phyloP scores from a whole-genome alignment of 257 asterid genomes.

The Schizonepeta tenuifolia region DNA sequence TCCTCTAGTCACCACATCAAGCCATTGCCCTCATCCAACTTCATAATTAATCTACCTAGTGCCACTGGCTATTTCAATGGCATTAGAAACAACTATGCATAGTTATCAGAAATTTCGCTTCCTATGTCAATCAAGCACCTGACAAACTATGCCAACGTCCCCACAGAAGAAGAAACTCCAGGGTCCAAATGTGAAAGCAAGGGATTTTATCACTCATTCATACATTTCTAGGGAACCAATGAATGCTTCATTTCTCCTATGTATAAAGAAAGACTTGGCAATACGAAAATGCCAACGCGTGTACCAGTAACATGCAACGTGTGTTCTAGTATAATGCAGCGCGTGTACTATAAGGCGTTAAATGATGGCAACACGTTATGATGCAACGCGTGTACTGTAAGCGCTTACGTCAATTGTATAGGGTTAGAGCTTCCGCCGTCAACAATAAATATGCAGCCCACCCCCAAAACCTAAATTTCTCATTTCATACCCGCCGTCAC shows the following conservation, averaged over 20 bases:
- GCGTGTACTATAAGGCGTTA: no score
- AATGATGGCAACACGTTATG: no score
- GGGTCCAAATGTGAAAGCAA: constrained; percentile 6
- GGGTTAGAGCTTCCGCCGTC: background rate
- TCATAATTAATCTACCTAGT: background rate
- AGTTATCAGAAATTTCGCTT: background rate
- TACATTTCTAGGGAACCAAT: background rate
- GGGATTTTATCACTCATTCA: background rate
- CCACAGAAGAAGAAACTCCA: no score
- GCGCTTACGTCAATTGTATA: no score
- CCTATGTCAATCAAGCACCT: background rate
- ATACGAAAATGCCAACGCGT: no score
- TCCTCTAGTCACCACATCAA: no score
- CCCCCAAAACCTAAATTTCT: background rate
- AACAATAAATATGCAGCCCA: background rate
- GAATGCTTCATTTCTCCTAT: background rate
- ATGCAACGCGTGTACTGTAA: no score
- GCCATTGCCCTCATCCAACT: background rate
- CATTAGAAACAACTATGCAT: background rate
- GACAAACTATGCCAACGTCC: background rate
- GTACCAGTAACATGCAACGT: no score
- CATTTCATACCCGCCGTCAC: background rate
- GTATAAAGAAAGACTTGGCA: background rate
- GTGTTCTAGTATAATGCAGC: no score
- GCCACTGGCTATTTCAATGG: background rate